Evolutionary conservation across 148 eudicot species (phyloP).

Genomic region (Chenopodium formosanum): DNA sequence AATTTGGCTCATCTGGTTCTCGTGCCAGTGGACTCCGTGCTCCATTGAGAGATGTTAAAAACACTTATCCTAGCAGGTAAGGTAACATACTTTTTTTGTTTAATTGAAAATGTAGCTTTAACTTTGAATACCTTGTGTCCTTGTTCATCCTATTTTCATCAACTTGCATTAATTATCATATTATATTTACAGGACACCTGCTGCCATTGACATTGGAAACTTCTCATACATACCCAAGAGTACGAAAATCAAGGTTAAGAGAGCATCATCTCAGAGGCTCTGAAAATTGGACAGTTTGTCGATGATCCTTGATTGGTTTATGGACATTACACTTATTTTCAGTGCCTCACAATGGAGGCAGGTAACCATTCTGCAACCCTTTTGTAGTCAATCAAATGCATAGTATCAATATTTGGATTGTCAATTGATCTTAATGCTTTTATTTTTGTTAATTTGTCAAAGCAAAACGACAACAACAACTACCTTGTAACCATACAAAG

Average conservation of each 20-base stretch:
- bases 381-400: neutral
- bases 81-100: no score
- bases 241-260: conserved; percentile 25
- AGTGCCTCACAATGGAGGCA: neutral
- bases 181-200: conserved; percentile 38
- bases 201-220: conserved; percentile 50
- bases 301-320: neutral
- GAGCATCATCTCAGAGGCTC: conserved; percentile 27
- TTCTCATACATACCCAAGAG: conserved; percentile 53
- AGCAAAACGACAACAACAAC: neutral
- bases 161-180: neutral
- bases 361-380: neutral
- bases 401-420: neutral
- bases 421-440: neutral
- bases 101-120: neutral
- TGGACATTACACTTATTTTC: neutral
- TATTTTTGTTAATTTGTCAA: neutral
- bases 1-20: conserved; percentile 65
- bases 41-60: conserved; percentile 74
- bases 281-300: conserved; percentile 13
- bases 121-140: neutral
- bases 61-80: conserved; percentile 50
- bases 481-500: neutral
- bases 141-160: neutral
- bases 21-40: conserved; percentile 98